phyloP scores from a whole-genome alignment of 1,139 yeast species.

The Candida albicans region DNA sequence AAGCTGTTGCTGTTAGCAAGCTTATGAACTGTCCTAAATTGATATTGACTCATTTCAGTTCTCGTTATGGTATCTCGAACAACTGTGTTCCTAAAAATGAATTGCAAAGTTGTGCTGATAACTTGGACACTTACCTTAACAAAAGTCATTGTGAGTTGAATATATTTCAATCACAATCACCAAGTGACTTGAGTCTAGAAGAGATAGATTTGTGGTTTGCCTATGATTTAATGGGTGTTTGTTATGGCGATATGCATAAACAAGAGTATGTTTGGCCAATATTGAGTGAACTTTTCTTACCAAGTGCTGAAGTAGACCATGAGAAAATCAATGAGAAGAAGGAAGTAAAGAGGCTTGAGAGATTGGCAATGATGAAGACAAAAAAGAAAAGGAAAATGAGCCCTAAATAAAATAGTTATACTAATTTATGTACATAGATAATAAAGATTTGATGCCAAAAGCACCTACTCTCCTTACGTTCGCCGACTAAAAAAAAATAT shows the following conservation, averaged over 20 bases:
- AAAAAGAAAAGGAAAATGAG: conserved; percentile 13
- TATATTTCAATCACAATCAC: conserved; percentile 24
- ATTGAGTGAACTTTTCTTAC: conserved; percentile 9
- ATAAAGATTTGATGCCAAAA: too few species aligned
- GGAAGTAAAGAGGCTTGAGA: conserved; percentile 36
- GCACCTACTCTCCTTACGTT: too few species aligned
- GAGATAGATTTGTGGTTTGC: conserved; percentile 43
- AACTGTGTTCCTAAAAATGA: conserved; percentile 33
- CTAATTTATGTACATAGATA: not conserved
- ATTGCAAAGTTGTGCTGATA: conserved; percentile 22
- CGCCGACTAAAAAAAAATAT: too few species aligned
- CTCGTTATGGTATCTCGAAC: conserved; percentile 77
- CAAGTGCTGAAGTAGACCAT: conserved; percentile 12
- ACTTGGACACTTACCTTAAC: conserved; percentile 27
- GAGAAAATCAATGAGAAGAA: conserved; percentile 32
- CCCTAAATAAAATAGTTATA: not conserved
- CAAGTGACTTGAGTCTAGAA: conserved; percentile 11
- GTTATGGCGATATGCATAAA: conserved; percentile 17
- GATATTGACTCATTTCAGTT: conserved; percentile 87
- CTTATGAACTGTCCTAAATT: conserved; percentile 72
- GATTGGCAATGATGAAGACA: conserved; percentile 21
- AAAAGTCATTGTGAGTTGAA: conserved; percentile 24
- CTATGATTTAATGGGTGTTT: conserved; percentile 41
- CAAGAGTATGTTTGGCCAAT: conserved; percentile 14
- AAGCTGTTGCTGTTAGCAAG: conserved; percentile 72